These are phyloP conservation scores for Paraphaeosphaeria minitans DNA, from an alignment of 2,329 filamentous ascomycete genomes.

Conservation along the genomic window DNA sequence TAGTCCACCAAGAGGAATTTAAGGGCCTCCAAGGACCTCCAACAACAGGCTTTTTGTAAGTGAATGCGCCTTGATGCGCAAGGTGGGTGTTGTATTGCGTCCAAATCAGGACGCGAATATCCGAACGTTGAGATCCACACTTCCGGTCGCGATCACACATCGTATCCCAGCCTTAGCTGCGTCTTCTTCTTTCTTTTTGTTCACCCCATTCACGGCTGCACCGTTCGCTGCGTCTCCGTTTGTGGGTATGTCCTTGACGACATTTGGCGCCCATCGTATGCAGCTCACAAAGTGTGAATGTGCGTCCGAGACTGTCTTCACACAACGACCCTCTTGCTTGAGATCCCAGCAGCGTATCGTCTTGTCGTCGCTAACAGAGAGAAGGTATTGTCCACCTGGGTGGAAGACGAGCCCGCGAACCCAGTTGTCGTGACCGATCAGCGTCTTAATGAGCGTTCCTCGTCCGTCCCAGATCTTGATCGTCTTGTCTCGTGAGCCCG, in stretches of 20 bases:
- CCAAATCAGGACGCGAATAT: conserved; percentile 68
- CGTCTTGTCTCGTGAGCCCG: conserved; percentile 85
- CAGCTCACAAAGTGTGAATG: conserved; percentile 87
- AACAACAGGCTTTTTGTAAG: neutral
- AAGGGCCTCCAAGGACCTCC: neutral
- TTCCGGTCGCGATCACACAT: conserved; percentile 85
- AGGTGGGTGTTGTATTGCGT: neutral
- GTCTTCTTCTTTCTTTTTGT: conserved; percentile 58
- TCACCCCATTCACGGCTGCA: conserved; percentile 48
- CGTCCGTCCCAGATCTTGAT: conserved; percentile 89
- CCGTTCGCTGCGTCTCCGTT: conserved; percentile 52
- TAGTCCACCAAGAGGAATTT: neutral
- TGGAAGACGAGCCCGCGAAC: conserved; percentile 85
- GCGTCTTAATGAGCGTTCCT: conserved; percentile 81
- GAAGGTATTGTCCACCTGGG: conserved; percentile 85
- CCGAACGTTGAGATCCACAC: conserved; percentile 79
- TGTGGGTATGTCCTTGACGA: conserved; percentile 63
- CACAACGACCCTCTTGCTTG: conserved; percentile 85
- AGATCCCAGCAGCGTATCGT: conserved; percentile 94
- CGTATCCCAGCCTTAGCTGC: conserved; percentile 69
- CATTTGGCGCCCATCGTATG: conserved; percentile 82
- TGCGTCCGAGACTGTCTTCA: conserved; percentile 77
- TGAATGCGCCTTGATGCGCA: neutral
- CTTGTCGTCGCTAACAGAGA: conserved; percentile 88
- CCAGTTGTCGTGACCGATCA: conserved; percentile 94